Conservation (phyloP, 2,329 filamentous ascomycete genomes). For the Exophiala mesophila region DNA sequence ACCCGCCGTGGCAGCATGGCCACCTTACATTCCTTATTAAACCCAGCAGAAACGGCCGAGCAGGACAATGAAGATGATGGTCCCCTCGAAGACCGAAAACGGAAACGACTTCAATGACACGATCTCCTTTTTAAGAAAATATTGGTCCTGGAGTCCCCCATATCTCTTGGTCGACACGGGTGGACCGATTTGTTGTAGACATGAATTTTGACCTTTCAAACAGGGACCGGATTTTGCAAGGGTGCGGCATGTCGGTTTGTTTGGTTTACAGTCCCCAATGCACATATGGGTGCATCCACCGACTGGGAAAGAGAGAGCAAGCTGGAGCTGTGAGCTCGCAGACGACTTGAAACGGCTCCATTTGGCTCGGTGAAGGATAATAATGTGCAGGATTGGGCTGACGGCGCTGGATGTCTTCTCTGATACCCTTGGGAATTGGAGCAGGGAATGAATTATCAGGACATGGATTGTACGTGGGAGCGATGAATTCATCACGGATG, state of each 20-base stretch:
- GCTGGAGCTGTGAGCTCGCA: no score
- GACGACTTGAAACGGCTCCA: no score
- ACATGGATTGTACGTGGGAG: no score
- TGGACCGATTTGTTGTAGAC: background rate
- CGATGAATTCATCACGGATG: no score
- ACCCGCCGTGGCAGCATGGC: slow-evolving; percentile 67
- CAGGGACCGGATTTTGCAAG: no score
- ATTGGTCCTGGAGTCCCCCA: no score
- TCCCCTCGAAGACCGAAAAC: slow-evolving; percentile 56
- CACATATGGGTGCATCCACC: no score
- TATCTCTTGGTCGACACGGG: background rate
- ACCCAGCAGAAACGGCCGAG: slow-evolving; percentile 64
- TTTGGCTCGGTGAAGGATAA: no score
- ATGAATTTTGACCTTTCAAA: background rate
- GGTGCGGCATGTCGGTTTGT: no score
- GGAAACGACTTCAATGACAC: slow-evolving; percentile 50
- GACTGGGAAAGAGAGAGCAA: background rate
- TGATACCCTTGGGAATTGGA: background rate
- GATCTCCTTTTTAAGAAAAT: no score
- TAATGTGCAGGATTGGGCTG: background rate
- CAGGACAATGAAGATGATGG: slow-evolving; percentile 58
- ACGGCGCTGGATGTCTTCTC: background rate
- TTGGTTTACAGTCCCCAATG: no score
- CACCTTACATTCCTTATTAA: slow-evolving; percentile 62
- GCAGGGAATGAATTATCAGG: background rate